A percentile compares a stretch with the other conserved stretches of the same genome.
These are phyloP conservation scores for Fusarium algeriense DNA, from an alignment of 2,329 filamentous ascomycete genomes.

Conservation along the genomic window DNA sequence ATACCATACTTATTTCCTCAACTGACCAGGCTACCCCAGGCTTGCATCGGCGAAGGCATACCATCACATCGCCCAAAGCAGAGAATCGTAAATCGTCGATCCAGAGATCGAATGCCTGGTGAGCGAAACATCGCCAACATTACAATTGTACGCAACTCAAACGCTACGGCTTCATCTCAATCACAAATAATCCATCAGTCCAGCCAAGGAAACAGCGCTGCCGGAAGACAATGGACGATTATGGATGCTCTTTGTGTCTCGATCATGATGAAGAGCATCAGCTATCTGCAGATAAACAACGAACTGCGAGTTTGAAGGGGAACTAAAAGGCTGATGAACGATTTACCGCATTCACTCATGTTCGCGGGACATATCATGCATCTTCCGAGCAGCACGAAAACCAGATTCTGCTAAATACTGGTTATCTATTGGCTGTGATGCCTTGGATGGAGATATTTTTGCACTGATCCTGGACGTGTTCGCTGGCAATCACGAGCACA, in stretches of 20 bases:
- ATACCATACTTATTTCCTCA: no score
- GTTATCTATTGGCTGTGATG: constrained; percentile 36
- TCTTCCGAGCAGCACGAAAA: constrained; percentile 39
- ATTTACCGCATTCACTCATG: constrained; percentile 37
- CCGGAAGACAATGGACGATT: constrained; percentile 2
- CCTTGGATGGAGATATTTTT: constrained; percentile 28
- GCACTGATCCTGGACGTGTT: constrained; percentile 45
- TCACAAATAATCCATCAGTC: not conserved
- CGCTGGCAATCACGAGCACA: constrained; percentile 49
- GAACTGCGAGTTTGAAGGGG: constrained; percentile 20
- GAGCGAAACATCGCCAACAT: constrained; percentile 4
- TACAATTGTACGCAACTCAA: not conserved
- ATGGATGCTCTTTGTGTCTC: not conserved
- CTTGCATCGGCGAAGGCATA: no score
- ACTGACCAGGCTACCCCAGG: no score
- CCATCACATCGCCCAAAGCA: no score
- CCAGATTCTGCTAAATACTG: constrained; percentile 27
- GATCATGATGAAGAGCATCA: constrained; percentile 20
- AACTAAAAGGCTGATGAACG: constrained; percentile 35
- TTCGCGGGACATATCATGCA: constrained; percentile 43
- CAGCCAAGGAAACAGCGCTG: not conserved
- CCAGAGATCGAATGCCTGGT: not conserved
- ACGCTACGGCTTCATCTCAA: not conserved
- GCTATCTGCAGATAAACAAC: constrained; percentile 14
- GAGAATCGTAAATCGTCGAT: no score